Conservation (phyloP, 2,329 filamentous ascomycete species). For the Chaetomium strumarium region DNA sequence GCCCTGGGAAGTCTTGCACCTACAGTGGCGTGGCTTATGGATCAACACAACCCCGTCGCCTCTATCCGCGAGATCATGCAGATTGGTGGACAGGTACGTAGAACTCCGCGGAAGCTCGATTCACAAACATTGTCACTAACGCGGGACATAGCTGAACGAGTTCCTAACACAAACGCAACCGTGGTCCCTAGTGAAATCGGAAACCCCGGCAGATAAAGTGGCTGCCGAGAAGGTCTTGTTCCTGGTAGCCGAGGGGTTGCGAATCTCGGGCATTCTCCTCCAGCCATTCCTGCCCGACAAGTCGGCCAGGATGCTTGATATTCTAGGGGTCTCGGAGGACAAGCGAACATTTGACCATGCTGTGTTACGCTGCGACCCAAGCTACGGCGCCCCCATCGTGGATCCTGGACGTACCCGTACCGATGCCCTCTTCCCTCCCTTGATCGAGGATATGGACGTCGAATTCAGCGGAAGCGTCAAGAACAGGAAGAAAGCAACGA, state of each 20-base stretch:
- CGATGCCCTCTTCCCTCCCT: conserved; percentile 48
- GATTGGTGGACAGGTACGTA: conserved; percentile 51
- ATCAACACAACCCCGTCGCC: conserved; percentile 53
- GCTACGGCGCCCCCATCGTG: conserved; percentile 55
- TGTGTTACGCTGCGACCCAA: conserved; percentile 54
- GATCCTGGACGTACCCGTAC: conserved; percentile 33
- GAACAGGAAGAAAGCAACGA: conserved; percentile 13
- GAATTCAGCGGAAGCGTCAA: neutral
- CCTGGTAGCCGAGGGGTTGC: conserved; percentile 66
- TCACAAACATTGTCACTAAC: conserved; percentile 7
- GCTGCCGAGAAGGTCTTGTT: conserved; percentile 59
- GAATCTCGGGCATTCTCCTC: conserved; percentile 75
- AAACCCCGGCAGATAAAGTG: conserved; percentile 27
- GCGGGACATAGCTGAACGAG: conserved; percentile 54
- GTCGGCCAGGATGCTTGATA: conserved; percentile 64
- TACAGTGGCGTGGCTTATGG: conserved; percentile 52
- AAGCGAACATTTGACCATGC: conserved; percentile 61
- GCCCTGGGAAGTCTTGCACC: conserved; percentile 34
- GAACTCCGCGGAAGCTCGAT: neutral
- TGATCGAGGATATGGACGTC: conserved; percentile 33
- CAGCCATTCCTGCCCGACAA: conserved; percentile 89
- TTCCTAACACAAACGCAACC: conserved; percentile 61
- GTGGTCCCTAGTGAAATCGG: conserved; percentile 53
- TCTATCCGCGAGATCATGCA: conserved; percentile 62
- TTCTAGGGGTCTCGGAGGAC: conserved; percentile 62